phyloP scores from a whole-genome alignment of 1,284 basidiomycete species.

The Tremellales sp. region DNA sequence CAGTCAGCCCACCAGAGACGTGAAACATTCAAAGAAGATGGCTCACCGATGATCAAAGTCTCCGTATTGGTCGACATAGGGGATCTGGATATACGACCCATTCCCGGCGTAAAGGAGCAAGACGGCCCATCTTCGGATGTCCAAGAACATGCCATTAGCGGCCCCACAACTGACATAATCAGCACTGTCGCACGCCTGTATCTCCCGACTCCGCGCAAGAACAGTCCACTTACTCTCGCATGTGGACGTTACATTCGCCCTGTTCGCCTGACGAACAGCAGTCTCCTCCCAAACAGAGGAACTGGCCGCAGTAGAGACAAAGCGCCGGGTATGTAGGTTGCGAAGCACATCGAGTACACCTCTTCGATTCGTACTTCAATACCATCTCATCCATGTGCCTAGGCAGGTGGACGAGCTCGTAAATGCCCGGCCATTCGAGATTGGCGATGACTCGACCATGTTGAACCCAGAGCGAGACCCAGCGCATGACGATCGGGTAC shows the following conservation, averaged over 20 bases:
- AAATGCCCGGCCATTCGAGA: constrained; percentile 78
- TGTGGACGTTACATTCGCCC: constrained; percentile 92
- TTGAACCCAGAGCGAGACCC: constrained; percentile 47
- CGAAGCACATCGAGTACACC: constrained; percentile 72
- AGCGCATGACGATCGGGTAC: constrained; percentile 42
- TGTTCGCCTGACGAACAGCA: constrained; percentile 77
- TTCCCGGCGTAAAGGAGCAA: constrained; percentile 87
- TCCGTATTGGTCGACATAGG: constrained; percentile 92
- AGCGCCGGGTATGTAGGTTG: constrained; percentile 83
- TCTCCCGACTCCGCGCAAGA: not conserved
- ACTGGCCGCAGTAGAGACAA: constrained; percentile 84
- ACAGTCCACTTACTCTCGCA: constrained; percentile 68
- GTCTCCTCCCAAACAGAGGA: constrained; percentile 86
- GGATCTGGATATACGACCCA: constrained; percentile 81
- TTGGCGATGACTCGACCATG: constrained; percentile 52
- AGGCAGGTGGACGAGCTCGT: constrained; percentile 80
- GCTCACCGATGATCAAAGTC: constrained; percentile 89
- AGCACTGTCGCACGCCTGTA: no score
- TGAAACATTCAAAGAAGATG: no score
- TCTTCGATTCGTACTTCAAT: constrained; percentile 61
- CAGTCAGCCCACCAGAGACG: constrained; percentile 2
- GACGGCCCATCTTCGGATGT: constrained; percentile 87
- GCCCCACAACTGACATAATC: constrained; percentile 70
- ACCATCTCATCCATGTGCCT: constrained; percentile 78
- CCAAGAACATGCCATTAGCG: constrained; percentile 80